Percentiles rank a stretch among this genome's conserved stretches.
Conservation (phyloP, 2,329 filamentous ascomycete species). For the Clarireedia monteithiana region DNA sequence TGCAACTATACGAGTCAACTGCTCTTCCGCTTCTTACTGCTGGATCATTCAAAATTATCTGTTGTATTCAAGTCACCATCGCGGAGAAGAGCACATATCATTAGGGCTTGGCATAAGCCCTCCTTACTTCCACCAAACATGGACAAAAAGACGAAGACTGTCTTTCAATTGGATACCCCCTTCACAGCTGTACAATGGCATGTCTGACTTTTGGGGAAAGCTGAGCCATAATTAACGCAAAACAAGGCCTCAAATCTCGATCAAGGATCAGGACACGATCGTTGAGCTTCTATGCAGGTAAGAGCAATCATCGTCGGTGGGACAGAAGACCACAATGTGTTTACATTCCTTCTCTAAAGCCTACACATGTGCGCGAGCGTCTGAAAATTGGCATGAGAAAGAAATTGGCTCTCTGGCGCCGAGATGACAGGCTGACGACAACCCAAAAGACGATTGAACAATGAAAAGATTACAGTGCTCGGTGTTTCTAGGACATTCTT, state of each 20-base stretch:
- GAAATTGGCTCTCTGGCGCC: no score
- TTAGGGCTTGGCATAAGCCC: neutral
- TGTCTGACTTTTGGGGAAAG: conserved; percentile 11
- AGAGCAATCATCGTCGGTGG: neutral
- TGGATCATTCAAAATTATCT: no score
- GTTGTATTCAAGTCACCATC: neutral
- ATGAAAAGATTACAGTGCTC: no score
- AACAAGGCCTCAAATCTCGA: conserved; percentile 51
- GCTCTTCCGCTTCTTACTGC: no score
- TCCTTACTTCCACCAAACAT: conserved; percentile 25
- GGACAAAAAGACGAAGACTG: conserved; percentile 42
- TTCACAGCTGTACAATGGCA: conserved; percentile 56
- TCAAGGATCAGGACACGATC: conserved; percentile 54
- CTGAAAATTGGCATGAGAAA: no score
- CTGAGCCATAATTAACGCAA: conserved; percentile 1
- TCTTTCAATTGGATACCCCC: conserved; percentile 59
- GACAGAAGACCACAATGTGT: no score
- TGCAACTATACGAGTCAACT: no score
- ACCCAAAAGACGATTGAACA: no score
- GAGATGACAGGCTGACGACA: no score
- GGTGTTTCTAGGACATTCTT: no score
- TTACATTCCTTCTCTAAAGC: no score
- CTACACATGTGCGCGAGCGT: no score
- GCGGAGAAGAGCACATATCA: neutral
- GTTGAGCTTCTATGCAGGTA: conserved; percentile 62